Evolutionary conservation across 1,284 basidiomycete species (phyloP), one percentile per base, ranked within the genome.

Genomic region (Sporisorium graminicola): DNA sequence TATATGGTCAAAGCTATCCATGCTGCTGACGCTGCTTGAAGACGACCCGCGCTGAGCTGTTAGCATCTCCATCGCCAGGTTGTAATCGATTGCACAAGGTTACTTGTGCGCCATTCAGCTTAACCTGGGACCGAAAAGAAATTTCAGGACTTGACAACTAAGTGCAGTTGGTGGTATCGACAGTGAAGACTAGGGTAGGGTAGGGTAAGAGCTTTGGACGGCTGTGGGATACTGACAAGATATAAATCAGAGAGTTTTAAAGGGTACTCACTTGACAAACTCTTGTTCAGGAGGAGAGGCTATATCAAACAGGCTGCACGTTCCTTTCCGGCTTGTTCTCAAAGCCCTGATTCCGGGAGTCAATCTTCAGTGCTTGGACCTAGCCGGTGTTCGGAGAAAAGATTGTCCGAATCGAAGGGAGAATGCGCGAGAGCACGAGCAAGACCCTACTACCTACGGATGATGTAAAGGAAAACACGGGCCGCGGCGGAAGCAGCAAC

Each of bases 1-100:
- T 4, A 29, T 18, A 27, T 29, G 47, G 29, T 26, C 27, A 10
- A 49, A 7, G 10, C 47, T 49, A 12, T 9, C 20, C n/a, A 12
- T 29, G 29, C 49, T 50, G 29, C 29, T 33, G 49, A 50, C 16
- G 29, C 49, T 50, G 49, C 49, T 50, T 8, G n/a, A 31, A 9
- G 9, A 31, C 8, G 49, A 50, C 18, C 18, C 49, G 18, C 49
- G 29, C 12, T 31, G 49, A 50, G 10, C 4, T 10, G 9, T 9
- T 20, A 18, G 29, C 9, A n/a, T 20, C 49, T 50, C 16, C n/a
- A 31, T 50, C 10, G 27, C 26, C n/a, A 6, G 7, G 47, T 6
- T 49, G 47, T 4, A 40, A 18, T 18, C 33, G 33, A 35, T 12
- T 13, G 33, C 5, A 3, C 5, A 14, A 35, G 9, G 33, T 6